Evolutionary conservation across 805 yeast genomes (phyloP).

Genomic region (Ogataea methylovora): DNA sequence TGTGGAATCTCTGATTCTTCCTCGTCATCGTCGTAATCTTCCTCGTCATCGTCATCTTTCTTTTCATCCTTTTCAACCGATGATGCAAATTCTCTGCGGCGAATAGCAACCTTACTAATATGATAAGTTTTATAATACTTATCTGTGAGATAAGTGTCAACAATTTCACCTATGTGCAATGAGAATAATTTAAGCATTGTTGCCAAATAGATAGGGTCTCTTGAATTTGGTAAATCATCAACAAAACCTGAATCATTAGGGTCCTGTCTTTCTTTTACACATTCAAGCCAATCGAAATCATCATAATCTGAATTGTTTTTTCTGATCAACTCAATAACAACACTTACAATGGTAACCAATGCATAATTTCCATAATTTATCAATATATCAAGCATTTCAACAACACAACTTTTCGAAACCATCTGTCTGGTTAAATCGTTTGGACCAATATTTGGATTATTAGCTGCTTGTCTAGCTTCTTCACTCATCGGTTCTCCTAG

Average conservation of each 20-base stretch:
- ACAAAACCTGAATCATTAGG: not conserved
- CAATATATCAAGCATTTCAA: slow-evolving; percentile 66
- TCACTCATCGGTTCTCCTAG: slow-evolving; percentile 6
- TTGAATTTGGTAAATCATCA: slow-evolving; percentile 65
- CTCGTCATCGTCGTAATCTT: slow-evolving; percentile 31
- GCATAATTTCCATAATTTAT: slow-evolving; percentile 71
- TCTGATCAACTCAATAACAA: slow-evolving; percentile 86
- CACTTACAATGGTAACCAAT: slow-evolving; percentile 87
- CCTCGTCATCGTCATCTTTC: not conserved
- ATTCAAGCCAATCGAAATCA: slow-evolving; percentile 28
- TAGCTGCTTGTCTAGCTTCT: slow-evolving; percentile 18
- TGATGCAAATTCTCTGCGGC: too few species aligned
- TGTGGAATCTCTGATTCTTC: slow-evolving; percentile 32
- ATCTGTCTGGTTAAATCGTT: slow-evolving; percentile 87
- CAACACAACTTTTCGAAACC: slow-evolving; percentile 63
- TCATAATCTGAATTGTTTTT: slow-evolving; percentile 96
- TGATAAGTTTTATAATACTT: slow-evolving; percentile 11
- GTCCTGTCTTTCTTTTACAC: not conserved
- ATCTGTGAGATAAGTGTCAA: slow-evolving; percentile 23
- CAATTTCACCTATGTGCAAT: slow-evolving; percentile 24
- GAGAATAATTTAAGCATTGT: slow-evolving; percentile 74
- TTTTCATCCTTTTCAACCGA: not conserved
- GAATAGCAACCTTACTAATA: not conserved
- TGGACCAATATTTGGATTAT: slow-evolving; percentile 90
- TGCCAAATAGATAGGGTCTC: slow-evolving; percentile 92